Conservation (phyloP, 1,284 basidiomycete species). For the Bjerkandera adusta region DNA sequence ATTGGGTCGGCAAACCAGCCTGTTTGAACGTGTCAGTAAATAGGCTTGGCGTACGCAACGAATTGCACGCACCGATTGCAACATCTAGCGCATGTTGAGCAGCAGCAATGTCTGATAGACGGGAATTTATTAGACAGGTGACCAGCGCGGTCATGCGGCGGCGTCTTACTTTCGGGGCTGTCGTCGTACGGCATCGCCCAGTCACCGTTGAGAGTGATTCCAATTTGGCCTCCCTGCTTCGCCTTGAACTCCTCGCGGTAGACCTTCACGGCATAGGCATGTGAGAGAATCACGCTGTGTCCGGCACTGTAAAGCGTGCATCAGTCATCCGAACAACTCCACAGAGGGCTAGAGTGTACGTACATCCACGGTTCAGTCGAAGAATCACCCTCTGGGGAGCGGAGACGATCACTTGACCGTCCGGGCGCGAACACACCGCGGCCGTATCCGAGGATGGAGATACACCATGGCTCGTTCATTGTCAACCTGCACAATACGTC, state of each 20-base stretch:
- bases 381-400: slow-evolving; percentile 56
- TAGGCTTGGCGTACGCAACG: too few species aligned
- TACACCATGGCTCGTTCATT: slow-evolving; percentile 75
- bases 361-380: slow-evolving; percentile 74
- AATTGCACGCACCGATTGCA: slow-evolving; percentile 50
- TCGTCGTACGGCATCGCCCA: slow-evolving; percentile 72
- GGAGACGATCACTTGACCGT: slow-evolving; percentile 55
- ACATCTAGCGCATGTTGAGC: slow-evolving; percentile 65
- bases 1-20: slow-evolving; percentile 73
- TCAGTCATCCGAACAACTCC: neutral
- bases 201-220: slow-evolving; percentile 73
- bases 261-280: slow-evolving; percentile 61
- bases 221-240: slow-evolving; percentile 58
- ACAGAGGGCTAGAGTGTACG: slow-evolving; percentile 24
- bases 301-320: slow-evolving; percentile 48
- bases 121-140: neutral
- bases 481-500: slow-evolving; percentile 46
- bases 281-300: slow-evolving; percentile 67
- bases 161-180: slow-evolving; percentile 54
- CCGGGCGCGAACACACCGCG: slow-evolving; percentile 69
- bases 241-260: slow-evolving; percentile 63
- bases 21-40: too few species aligned
- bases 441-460: slow-evolving; percentile 68
- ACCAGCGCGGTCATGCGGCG: neutral
- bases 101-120: slow-evolving; percentile 43